Conservation (phyloP, 1,284 basidiomycete genomes). For the Puccinia coronata region DNA sequence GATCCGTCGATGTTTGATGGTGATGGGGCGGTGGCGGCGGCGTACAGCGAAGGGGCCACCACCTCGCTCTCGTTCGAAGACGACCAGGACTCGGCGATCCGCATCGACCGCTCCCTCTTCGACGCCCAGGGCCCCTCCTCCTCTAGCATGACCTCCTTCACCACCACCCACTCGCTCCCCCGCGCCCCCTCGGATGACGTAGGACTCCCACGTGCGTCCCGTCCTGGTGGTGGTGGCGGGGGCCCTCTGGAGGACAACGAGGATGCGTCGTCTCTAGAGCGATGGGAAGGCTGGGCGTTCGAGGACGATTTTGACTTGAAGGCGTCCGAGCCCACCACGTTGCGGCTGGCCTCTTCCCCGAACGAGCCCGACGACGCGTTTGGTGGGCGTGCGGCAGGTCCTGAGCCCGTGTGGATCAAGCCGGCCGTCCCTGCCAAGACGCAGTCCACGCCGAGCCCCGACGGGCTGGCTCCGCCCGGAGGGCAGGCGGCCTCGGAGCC, state of each 20-base stretch:
- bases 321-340: too few relatives aligned
- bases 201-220: not conserved
- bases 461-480: not conserved
- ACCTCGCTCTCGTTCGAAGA: constrained; percentile 47
- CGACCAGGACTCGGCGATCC: constrained; percentile 21
- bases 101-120: constrained; percentile 12
- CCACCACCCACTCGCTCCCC: not conserved
- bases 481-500: not conserved
- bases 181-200: not conserved
- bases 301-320: constrained; percentile 36
- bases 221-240: not conserved
- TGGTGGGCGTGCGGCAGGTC: too few relatives aligned
- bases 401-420: not conserved
- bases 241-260: not conserved
- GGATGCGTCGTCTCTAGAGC: not conserved
- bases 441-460: not conserved
- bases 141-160: constrained; percentile 21
- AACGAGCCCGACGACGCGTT: too few relatives aligned
- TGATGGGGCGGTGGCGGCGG: too few relatives aligned
- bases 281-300: constrained; percentile 44
- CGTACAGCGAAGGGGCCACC: not conserved
- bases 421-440: too few relatives aligned
- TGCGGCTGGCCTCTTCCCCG: too few relatives aligned
- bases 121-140: constrained; percentile 4
- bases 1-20: not conserved